Conservation (phyloP, 169 alveolate genomes). For the Cryptosporidium andersoni region DNA sequence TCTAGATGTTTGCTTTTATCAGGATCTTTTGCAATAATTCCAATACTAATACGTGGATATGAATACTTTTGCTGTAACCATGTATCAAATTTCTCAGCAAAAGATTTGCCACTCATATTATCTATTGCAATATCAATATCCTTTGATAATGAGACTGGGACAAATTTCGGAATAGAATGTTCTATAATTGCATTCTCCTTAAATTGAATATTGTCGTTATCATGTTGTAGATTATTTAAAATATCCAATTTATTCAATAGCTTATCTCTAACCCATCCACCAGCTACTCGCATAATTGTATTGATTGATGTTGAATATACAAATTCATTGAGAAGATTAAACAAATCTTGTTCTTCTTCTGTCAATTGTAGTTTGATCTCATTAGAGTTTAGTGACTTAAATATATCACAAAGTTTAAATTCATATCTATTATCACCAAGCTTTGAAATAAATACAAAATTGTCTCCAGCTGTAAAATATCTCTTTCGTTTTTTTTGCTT, state of each 20-base stretch:
- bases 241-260: conserved; percentile 75
- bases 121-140: conserved; percentile 99
- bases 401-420: background rate
- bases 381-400: background rate
- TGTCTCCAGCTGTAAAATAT: conserved; percentile 56
- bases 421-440: background rate
- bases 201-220: conserved; percentile 10
- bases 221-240: background rate
- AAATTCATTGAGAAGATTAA: conserved; percentile 24
- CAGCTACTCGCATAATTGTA: conserved; percentile 91
- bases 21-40: conserved; percentile 92
- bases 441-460: conserved; percentile 3
- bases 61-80: conserved; percentile 45
- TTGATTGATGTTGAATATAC: conserved; percentile 1
- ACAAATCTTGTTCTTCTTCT: conserved; percentile 19
- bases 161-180: conserved; percentile 65
- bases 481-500: conserved; percentile 33
- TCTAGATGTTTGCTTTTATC: conserved; percentile 96
- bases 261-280: conserved; percentile 99
- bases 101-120: conserved; percentile 91
- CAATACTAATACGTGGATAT: conserved; percentile 74
- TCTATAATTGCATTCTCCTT: conserved; percentile 45
- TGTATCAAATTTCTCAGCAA: conserved; percentile 79
- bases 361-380: background rate
- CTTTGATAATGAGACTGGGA: background rate